A percentile compares a stretch with the other conserved stretches of the same genome.
These are phyloP conservation scores for Naematelia aurantialba DNA, from an alignment of 768 basidiomycete species.

Conservation along the genomic window DNA sequence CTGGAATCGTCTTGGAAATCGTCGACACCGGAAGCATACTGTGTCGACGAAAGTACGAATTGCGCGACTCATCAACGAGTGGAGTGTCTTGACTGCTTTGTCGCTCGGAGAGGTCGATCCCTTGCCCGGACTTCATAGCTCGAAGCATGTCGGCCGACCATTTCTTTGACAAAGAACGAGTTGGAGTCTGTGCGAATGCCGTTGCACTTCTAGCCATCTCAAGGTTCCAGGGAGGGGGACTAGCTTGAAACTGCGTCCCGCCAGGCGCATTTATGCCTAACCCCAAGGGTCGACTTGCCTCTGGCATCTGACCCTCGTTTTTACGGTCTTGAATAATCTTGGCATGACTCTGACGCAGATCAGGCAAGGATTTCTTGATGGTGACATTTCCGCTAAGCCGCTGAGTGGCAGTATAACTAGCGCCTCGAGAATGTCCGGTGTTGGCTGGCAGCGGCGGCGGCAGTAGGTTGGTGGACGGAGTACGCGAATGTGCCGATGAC, in stretches of 20 bases:
- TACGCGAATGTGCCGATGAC: slow-evolving; percentile 53
- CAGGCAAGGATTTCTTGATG: slow-evolving; percentile 80
- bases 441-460: slow-evolving; percentile 21
- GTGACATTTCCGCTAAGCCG: slow-evolving; percentile 39
- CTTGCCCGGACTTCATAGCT: not conserved
- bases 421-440: slow-evolving; percentile 37
- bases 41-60: slow-evolving; percentile 90
- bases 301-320: slow-evolving; percentile 17
- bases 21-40: slow-evolving; percentile 67
- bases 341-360: slow-evolving; percentile 60
- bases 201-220: slow-evolving; percentile 6
- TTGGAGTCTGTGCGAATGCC: slow-evolving; percentile 4
- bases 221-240: not conserved
- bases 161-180: slow-evolving; percentile 18
- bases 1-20: slow-evolving; percentile 65
- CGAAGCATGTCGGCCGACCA: slow-evolving; percentile 34
- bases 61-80: slow-evolving; percentile 68
- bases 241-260: slow-evolving; percentile 14
- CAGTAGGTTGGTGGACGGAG: slow-evolving; percentile 57
- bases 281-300: slow-evolving; percentile 25
- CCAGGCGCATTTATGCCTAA: slow-evolving; percentile 29
- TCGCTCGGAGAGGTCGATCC: not conserved
- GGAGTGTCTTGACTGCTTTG: slow-evolving; percentile 30
- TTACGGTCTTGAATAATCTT: slow-evolving; percentile 50
- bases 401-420: slow-evolving; percentile 44